Evolutionary conservation across 2,329 filamentous ascomycete species (phyloP).

Genomic region (Aspergillus quadricinctus): DNA sequence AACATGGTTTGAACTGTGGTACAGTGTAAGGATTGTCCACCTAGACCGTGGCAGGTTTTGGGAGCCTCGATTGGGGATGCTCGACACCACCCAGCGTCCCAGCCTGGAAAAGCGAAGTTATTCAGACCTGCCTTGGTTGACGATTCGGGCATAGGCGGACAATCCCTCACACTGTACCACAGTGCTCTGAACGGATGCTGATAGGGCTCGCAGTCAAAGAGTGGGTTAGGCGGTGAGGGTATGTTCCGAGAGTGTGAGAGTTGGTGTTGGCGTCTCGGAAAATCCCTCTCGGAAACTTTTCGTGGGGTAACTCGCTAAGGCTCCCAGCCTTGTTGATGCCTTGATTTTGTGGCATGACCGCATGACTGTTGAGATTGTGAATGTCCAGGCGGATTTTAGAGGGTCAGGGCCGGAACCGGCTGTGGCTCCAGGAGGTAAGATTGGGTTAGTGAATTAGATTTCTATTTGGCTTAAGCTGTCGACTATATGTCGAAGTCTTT

Average conservation of each 20-base stretch:
- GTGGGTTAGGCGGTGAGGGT: neutral
- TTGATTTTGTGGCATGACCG: neutral
- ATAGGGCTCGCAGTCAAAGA: neutral
- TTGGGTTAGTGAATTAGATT: neutral
- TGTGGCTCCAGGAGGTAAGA: neutral
- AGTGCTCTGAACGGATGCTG: neutral
- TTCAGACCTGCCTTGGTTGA: neutral
- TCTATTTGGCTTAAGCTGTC: neutral
- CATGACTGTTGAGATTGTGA: neutral
- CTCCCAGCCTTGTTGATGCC: neutral
- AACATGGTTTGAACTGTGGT: neutral
- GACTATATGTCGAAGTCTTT: neutral
- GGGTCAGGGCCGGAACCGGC: neutral
- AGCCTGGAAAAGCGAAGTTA: neutral
- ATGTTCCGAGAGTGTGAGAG: neutral
- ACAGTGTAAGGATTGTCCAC: neutral
- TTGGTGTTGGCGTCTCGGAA: neutral
- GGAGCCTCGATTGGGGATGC: neutral
- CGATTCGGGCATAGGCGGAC: neutral
- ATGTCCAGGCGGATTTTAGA: neutral
- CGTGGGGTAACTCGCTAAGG: no score
- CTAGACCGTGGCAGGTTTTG: neutral
- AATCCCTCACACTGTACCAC: neutral
- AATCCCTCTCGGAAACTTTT: neutral
- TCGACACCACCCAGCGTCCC: neutral